Evolutionary conservation across 192 early-diverging fungal genomes (phyloP), one percentile per base, ranked within the genome.

Genomic region (Podila epicladia): DNA sequence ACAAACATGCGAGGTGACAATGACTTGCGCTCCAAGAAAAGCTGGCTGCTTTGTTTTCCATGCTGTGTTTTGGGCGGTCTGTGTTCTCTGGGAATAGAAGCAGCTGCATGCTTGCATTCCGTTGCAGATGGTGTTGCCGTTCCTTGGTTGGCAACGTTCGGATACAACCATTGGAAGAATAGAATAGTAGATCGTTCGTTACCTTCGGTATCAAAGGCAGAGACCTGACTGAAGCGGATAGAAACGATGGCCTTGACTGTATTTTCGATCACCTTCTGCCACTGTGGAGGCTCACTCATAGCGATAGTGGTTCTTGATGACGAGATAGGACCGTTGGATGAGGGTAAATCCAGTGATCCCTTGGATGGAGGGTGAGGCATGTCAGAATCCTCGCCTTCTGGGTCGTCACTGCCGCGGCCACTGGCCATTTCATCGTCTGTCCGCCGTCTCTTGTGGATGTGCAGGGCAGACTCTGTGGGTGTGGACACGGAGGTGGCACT

Each of bases 151-250:
- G 41, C 9, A 37, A 11, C 35, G 35, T 37, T 9, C 35, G 6
- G 9, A 37, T 37, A 37, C 35, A 37, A 37, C 35, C 35, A 9
- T 1, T 11, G 9, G 17, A 41, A 12, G 37, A 17, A 29, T 38
- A 26, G 28, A 0, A 32, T 4, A 15, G 13, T 45, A 17, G 41
- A 45, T 45, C 41, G 24, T 74, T 45, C 13, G 19, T 74, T 78
- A 85, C 85, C 85, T 84, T 95, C 93, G 1, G 93, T 95, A 76
- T 95, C 94, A 84, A 95, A 95, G 3, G 93, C 86, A 24, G 90
- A 83, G 3, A 92, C 90, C 70, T 94, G 92, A 45, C 89, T 91
- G 71, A 95, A 93, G 6, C 92, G 72, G 41, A 96, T 91, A 33
- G 90, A 89, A 15, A 96, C 94, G 65, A 96, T 93, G 29, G 92